Conservation (phyloP, 1,284 basidiomycete species). For the Trichosporon inkin region DNA sequence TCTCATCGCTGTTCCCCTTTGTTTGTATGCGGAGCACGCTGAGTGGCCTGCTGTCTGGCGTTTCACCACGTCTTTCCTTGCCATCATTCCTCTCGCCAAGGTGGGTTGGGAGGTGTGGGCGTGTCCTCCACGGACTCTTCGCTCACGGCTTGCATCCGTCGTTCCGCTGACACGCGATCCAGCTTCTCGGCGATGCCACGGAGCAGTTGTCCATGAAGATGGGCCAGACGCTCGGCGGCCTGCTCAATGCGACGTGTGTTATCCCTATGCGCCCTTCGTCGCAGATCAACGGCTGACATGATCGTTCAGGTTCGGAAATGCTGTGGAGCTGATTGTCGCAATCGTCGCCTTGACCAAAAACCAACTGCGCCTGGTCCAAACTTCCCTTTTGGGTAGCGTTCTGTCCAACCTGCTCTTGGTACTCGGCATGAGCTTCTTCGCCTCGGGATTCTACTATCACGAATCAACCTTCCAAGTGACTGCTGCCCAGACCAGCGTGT, state of each 20-base stretch:
- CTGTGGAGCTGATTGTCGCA: constrained; percentile 71
- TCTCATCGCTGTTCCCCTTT: constrained; percentile 70
- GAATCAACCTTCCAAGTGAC: constrained; percentile 75
- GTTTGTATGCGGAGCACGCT: constrained; percentile 52
- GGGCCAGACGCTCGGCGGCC: constrained; percentile 75
- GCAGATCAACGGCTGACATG: not conserved
- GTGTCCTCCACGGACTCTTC: too few species aligned
- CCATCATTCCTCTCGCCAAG: constrained; percentile 82
- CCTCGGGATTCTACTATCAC: constrained; percentile 59
- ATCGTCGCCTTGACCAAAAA: constrained; percentile 75
- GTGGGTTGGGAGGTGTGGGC: too few species aligned
- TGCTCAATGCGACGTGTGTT: constrained; percentile 74
- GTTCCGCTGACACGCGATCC: constrained; percentile 6
- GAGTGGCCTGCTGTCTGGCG: constrained; percentile 73
- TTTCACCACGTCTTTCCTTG: constrained; percentile 78
- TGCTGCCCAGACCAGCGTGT: constrained; percentile 71
- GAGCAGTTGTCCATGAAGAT: constrained; percentile 76
- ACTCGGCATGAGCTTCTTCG: constrained; percentile 80
- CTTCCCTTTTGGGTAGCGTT: constrained; percentile 61
- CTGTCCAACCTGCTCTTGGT: constrained; percentile 85
- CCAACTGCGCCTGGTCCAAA: constrained; percentile 83
- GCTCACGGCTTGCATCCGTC: too few species aligned
- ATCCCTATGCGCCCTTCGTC: not conserved
- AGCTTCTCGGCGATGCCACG: constrained; percentile 66
- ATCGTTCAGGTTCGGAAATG: constrained; percentile 49